Evolutionary conservation across 495 filamentous ascomycete species (phyloP), one percentile per base, ranked within the genome.

Genomic region (Sphaerosporella brunnea): DNA sequence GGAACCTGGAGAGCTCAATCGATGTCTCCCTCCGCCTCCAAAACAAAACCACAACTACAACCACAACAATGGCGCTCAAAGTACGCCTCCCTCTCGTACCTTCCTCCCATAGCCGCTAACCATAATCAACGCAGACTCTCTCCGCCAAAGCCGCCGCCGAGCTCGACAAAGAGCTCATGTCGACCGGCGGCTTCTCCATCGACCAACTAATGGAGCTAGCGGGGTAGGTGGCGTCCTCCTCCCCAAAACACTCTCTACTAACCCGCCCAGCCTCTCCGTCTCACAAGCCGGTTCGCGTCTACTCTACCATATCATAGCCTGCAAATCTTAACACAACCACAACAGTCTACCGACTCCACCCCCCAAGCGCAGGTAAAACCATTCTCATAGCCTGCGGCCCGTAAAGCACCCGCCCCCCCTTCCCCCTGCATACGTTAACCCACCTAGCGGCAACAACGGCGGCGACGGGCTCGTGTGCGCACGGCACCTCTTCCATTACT

Each of bases 151-250:
- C 84, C 56, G 88, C 90, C 2, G 79, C 80, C 0, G 79, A 81
- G 26, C 74, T 97, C 2, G 90, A 97, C 63, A 76, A 80, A 62
- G 90, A 97, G 55, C 77, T 97, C 35, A 96, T 96, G 90, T 81
- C 76, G 62, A 69, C 75, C 16, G 87, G 92, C 2, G 90, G 80
- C 18, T 97, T 87, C 68, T 93, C 85, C 2, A 71, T 97, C 34
- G 90, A 96, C 63, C 90, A 97, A 62, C 68, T 97, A 44, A 97
- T 97, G 90, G 90, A 97, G 60, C 68, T 97, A 2, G 90, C 90
- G 24, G 90, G 90, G 56, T 60, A 37, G 10, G 38, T n/a, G n/a
- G 36, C 9, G n/a, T 48, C 10, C 8, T 24, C 10, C 44, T 36
- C 18, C 18, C 23, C 19, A 4, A 23, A 36, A 21, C 4, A 8